Base-by-base conservation (phyloP, 257 asterid genomes). In the Paraleonurus japonicus region DNA sequence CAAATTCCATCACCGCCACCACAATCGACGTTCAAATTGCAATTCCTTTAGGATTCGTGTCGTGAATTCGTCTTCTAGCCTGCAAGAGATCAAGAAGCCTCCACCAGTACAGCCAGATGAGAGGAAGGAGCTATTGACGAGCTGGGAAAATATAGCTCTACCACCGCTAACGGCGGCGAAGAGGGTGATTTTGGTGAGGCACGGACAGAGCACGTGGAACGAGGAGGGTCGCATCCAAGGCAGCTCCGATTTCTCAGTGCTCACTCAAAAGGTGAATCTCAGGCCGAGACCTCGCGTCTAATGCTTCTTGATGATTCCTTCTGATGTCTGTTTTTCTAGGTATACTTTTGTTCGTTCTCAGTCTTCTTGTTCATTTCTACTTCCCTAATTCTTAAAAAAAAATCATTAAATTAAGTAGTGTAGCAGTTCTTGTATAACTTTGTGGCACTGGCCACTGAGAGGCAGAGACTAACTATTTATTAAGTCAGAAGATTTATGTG, bases 221-320 rank as follows among this genome's bases (percentile, higher is more conserved):
- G 96, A 90, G 30, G 98, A 89, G 86, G 97, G 98, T 37, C 88
- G 98, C 81, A 94, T 94, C 27, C 98, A 94, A 65, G 98, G 97
- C 5, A 91, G 98, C 84, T 94, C 98, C 43, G 82, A 94, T 75
- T 89, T 80, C 85, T 85, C 98, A 57, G 90, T 93, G 77, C 91
- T 93, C 32, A 93, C 98, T 15, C 79, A 23, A 19, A 89, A 76
- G 97, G 98, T 10, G 96, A 89, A 78, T 78, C 96, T 59, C 98
- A 93, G 79, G 97, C 97, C 37, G 95, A 89, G 78, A 90, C 92
- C 33, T 89, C 97, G 58, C 85, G 98, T 7, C 97, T 78, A 54
- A 91, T 94, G 98, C 98, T 94, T 70, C 85, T 89, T 1, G 89
- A 90, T 47, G 98, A 93, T 70, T 82, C 92, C 28, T 94, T 94